These are phyloP conservation scores for Zopfochytrium polystomum DNA, from an alignment of 371 early-diverging fungal species.

Conservation along the genomic window DNA sequence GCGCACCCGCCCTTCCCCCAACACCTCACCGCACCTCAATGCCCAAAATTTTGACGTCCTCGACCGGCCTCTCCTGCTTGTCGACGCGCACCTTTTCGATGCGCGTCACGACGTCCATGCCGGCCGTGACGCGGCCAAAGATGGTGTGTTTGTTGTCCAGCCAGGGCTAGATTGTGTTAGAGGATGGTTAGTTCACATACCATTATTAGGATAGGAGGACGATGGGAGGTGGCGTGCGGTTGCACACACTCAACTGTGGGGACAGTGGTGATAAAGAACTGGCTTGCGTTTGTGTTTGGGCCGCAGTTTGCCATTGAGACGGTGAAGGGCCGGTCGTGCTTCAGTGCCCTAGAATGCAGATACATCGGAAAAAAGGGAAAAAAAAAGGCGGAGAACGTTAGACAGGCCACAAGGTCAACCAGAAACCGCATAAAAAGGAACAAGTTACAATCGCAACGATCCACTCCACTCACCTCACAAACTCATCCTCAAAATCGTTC, in stretches of 20 bases:
- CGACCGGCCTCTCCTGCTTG: slow-evolving; percentile 74
- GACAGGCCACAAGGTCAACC: too few relatives aligned
- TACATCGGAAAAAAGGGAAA: too few relatives aligned
- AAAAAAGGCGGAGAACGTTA: too few relatives aligned
- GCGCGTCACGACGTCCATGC: slow-evolving; percentile 87
- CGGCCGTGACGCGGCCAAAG: slow-evolving; percentile 93
- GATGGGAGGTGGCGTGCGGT: too few relatives aligned
- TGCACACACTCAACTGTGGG: too few relatives aligned
- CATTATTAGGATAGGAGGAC: too few relatives aligned
- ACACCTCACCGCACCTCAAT: slow-evolving; percentile 41
- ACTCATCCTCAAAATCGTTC: slow-evolving; percentile 93
- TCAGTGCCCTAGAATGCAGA: slow-evolving; percentile 63
- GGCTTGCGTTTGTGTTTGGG: slow-evolving; percentile 86
- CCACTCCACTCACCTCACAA: slow-evolving; percentile 38
- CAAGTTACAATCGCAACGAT: too few relatives aligned
- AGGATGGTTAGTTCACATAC: too few relatives aligned
- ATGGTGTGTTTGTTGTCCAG: slow-evolving; percentile 96
- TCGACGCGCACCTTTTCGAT: slow-evolving; percentile 78
- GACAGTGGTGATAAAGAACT: slow-evolving; percentile 97
- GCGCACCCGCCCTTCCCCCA: too few relatives aligned
- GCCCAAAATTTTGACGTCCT: slow-evolving; percentile 44
- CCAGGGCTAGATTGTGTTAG: slow-evolving; percentile 65
- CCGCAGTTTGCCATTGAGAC: slow-evolving; percentile 99
- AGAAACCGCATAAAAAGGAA: too few relatives aligned
- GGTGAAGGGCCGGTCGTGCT: slow-evolving; percentile 86